A percentile compares a stretch with the other conserved stretches of the same genome.
Evolutionary conservation across 441 rosid genomes (phyloP).

Genomic region (Breynia disticha): DNA sequence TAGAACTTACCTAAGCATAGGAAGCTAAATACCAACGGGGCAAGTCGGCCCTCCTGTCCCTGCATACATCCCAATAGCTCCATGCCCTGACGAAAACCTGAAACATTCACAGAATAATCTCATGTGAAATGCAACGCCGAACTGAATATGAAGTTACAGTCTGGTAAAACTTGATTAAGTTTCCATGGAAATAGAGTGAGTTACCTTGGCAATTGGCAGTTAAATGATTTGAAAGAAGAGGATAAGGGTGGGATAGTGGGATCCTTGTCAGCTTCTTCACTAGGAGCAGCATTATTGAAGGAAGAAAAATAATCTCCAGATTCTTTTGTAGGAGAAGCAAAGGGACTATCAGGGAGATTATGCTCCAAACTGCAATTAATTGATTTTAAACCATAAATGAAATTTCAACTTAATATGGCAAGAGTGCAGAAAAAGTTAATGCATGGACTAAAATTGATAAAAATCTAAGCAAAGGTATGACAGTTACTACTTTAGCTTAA

Average conservation of each 20-base stretch:
- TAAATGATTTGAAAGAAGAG: constrained; percentile 41
- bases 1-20: constrained; percentile 20
- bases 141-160: neutral
- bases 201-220: constrained; percentile 69
- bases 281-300: constrained; percentile 11
- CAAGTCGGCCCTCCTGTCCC: constrained; percentile 74
- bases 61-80: constrained; percentile 48
- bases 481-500: neutral
- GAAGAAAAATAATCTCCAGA: constrained; percentile 28
- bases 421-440: neutral
- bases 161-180: neutral
- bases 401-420: neutral
- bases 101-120: neutral
- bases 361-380: constrained; percentile 46
- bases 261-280: constrained; percentile 27
- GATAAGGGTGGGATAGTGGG: constrained; percentile 23
- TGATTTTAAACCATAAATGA: neutral
- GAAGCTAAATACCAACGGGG: constrained; percentile 66
- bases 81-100: constrained; percentile 56
- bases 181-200: no score
- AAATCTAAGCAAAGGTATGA: neutral
- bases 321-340: constrained; percentile 43
- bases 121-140: neutral
- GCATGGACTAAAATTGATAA: neutral
- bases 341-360: constrained; percentile 62